Percentiles rank a stretch among this genome's conserved stretches.
These are phyloP conservation scores for Chalciporus piperatus DNA, from an alignment of 768 basidiomycete species.

Conservation along the genomic window DNA sequence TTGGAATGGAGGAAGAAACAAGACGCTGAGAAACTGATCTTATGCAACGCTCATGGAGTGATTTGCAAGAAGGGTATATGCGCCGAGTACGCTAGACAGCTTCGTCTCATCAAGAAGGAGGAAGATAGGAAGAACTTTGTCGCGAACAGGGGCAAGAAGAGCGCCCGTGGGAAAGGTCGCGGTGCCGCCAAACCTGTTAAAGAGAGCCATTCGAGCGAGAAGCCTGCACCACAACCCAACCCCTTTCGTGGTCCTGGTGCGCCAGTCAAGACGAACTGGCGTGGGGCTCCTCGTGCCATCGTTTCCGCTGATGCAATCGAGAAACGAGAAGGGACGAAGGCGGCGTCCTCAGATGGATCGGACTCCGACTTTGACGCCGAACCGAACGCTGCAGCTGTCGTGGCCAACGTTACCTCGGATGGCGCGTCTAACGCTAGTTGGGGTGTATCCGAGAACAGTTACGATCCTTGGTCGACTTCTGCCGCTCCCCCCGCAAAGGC, in stretches of 20 bases:
- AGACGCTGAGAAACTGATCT: conserved; percentile 5
- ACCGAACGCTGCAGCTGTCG: conserved; percentile 3
- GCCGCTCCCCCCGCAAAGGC: conserved; percentile 6
- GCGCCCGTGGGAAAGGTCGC: conserved; percentile 9
- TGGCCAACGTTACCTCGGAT: conserved; percentile 1
- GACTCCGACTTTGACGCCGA: conserved; percentile 13
- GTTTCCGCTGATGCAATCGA: conserved; percentile 25
- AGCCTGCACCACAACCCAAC: conserved; percentile 8
- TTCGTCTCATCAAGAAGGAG: conserved; percentile 17
- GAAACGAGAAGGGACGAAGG: conserved; percentile 18
- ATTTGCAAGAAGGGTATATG: conserved; percentile 40
- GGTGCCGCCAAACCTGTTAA: conserved; percentile 2
- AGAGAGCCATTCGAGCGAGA: not conserved
- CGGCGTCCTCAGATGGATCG: conserved; percentile 7
- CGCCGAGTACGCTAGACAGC: conserved; percentile 28
- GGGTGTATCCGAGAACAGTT: conserved; percentile 17
- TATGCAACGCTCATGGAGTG: conserved; percentile 33
- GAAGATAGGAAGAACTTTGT: conserved; percentile 13
- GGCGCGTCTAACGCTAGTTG: conserved; percentile 21
- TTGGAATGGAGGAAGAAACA: conserved; percentile 17
- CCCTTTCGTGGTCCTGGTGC: conserved; percentile 30
- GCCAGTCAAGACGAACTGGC: conserved; percentile 31
- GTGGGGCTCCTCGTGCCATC: conserved; percentile 26
- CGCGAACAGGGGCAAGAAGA: conserved; percentile 24
- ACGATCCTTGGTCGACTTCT: conserved; percentile 20